Evolutionary conservation across 2,329 filamentous ascomycete genomes (phyloP), one percentile per base, ranked within the genome.

Genomic region (Ophiostoma pallidulum): DNA sequence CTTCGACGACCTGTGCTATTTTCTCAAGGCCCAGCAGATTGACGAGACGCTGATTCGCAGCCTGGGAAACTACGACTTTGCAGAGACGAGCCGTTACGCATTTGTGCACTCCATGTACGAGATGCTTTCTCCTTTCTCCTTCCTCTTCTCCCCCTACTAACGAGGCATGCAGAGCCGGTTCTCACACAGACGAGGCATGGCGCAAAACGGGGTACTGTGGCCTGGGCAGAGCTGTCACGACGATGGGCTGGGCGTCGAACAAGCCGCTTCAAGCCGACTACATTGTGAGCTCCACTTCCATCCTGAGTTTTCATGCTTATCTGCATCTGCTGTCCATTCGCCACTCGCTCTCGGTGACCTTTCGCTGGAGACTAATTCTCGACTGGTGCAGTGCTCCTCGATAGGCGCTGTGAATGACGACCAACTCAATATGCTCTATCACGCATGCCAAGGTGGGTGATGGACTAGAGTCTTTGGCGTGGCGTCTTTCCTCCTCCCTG

Each of bases 91-190:
- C 10, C 68, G 77, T 28, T 74, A 94, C 54, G 84, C 78, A 2
- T 95, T 98, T 62, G 78, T 97, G 7, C 88, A 94, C 62, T 84
- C 84, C 8, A 86, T 94, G 84, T 88, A 66, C 64, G 81, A 45
- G 41, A 13, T 16, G 7, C 16, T 8, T 6, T 31, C 26, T 32
- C 12, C 3, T 33, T 26, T 9, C 12, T 2, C 28, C 13, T 18
- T 18, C 42, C 32, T 36, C 39, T 29, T 18, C 13, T 45, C 47
- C 57, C 36, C 54, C 29, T 31, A 13, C n/a, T 45, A 16, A 44
- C 19, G 4, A n/a, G 14, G 80, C 78, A 51, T 28, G 76, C 75
- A 39, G 77, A 78, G 20, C 69, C 10, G 54, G 54, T 2, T 48
- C 73, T 2, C 78, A 83, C 56, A 58, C 56, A 7, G 72, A 68